phyloP scores from a whole-genome alignment of 2,329 filamentous ascomycete genomes.

The Lasiodiplodia citricola region DNA sequence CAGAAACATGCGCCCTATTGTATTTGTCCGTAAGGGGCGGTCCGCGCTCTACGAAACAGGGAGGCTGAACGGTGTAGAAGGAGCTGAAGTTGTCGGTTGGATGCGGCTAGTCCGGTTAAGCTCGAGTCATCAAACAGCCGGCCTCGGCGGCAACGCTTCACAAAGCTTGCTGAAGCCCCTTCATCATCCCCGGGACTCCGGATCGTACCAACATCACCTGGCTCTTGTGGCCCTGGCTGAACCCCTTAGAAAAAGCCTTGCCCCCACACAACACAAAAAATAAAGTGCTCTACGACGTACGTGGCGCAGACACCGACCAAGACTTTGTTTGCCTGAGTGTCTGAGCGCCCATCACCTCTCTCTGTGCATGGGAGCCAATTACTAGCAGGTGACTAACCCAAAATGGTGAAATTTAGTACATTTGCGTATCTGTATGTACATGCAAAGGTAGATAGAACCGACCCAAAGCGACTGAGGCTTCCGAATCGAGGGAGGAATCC shows the following conservation, averaged over 20 bases:
- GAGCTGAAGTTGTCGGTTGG: not conserved
- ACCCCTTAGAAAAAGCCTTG: not conserved
- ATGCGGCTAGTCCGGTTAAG: constrained; percentile 9
- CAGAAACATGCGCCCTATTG: not conserved
- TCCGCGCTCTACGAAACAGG: constrained; percentile 8
- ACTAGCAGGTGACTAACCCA: no score
- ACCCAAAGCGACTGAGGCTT: no score
- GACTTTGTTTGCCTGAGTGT: not conserved
- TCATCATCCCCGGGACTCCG: constrained; percentile 15
- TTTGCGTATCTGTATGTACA: no score
- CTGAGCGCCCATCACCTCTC: not conserved
- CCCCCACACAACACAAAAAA: not conserved
- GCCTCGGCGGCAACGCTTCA: constrained; percentile 24
- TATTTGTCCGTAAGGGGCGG: constrained; percentile 4
- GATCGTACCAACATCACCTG: constrained; percentile 1
- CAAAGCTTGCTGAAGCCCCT: constrained; percentile 20
- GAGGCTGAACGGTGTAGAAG: not conserved
- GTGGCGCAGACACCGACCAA: not conserved
- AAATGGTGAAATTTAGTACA: no score
- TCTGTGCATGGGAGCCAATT: no score
- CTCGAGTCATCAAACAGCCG: constrained; percentile 18
- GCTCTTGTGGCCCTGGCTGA: not conserved
- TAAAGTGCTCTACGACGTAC: not conserved
- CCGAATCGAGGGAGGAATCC: not conserved
- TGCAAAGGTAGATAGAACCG: no score